phyloP scores from a whole-genome alignment of 306 rosid species.

The Carpinus fangiana region DNA sequence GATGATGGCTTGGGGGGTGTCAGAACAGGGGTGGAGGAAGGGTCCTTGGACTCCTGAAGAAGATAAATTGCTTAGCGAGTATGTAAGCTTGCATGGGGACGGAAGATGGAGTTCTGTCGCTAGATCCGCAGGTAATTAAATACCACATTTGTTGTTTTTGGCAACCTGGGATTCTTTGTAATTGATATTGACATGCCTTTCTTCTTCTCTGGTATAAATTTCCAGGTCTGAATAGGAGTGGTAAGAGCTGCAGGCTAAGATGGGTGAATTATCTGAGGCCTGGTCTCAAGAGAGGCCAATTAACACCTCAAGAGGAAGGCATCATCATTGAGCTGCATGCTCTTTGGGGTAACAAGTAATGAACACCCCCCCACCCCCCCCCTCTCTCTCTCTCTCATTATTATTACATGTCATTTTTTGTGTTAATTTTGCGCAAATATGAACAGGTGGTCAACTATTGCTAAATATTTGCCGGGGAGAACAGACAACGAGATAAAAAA shows the following conservation, averaged over 20 bases:
- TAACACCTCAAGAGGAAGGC: constrained; percentile 66
- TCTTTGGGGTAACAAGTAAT: constrained; percentile 72
- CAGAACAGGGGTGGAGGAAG: constrained; percentile 56
- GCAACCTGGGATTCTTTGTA: background rate
- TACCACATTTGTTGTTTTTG: background rate
- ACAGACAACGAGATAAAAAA: constrained; percentile 80
- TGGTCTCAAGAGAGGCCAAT: constrained; percentile 65
- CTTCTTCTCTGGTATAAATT: background rate
- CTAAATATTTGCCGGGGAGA: constrained; percentile 75
- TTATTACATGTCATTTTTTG: background rate
- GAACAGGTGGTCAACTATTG: constrained; percentile 78
- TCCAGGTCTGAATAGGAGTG: constrained; percentile 67
- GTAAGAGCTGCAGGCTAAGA: constrained; percentile 80
- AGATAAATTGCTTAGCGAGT: constrained; percentile 54
- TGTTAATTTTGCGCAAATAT: too few species aligned
- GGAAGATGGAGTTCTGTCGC: constrained; percentile 67
- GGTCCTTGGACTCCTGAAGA: constrained; percentile 85
- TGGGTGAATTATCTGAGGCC: constrained; percentile 86
- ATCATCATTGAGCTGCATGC: constrained; percentile 65
- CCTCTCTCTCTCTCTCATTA: background rate
- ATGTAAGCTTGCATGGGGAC: constrained; percentile 56
- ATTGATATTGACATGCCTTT: too few species aligned
- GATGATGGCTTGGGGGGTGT: constrained; percentile 26
- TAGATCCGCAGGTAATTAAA: constrained; percentile 42
- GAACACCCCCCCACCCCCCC: background rate